Evolutionary conservation across 345 rosid species (phyloP), one percentile per base, ranked within the genome.

Genomic region (Anacardium occidentale): DNA sequence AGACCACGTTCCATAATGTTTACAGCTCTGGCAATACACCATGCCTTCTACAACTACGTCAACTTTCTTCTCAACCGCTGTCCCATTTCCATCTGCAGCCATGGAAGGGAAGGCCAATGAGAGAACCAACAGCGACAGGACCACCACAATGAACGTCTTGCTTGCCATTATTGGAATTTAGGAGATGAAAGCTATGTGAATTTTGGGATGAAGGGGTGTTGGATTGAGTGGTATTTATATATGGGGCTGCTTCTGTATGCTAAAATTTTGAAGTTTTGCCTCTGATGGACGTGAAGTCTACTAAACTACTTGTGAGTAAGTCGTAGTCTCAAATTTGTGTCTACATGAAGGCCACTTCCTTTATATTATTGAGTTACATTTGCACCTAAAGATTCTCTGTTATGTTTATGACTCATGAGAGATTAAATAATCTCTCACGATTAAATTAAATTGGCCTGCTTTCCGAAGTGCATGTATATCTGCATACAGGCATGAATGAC

Each of bases 1-100:
- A 6, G 91, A 90, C 97, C 98, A 87, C 15, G 93, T 79, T 11
- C 96, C 94, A 53, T 13, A 79, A 24, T 83, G 63, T 29, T 85
- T 78, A 68, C 97, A 91, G 77, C 88, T 74, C 76, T 94, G 97
- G 78, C 96, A 91, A 64, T 91, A 94, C 34, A 94, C 96, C 77
- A 85, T 83, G 58, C 97, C 98, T 82, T 91, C 97, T 14, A 94
- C 87, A 21, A 81, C 87, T 5, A 88, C 90, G 21, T 83, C 88
- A 29, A 74, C 72, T 53, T 78, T 69, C 79, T 75, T 86, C 56
- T 74, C 80, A 50, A 21, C 53, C 53, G 85, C 48, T 25, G 75
- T 69, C 44, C 61, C 44, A 69, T 66, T 77, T 66, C 64, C 83
- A 69, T 82, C n/a, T 18, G 88, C 68, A 1, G 74, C 44, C 14